Conservation (phyloP, 768 basidiomycete species). For the Leccinum obscurum region DNA sequence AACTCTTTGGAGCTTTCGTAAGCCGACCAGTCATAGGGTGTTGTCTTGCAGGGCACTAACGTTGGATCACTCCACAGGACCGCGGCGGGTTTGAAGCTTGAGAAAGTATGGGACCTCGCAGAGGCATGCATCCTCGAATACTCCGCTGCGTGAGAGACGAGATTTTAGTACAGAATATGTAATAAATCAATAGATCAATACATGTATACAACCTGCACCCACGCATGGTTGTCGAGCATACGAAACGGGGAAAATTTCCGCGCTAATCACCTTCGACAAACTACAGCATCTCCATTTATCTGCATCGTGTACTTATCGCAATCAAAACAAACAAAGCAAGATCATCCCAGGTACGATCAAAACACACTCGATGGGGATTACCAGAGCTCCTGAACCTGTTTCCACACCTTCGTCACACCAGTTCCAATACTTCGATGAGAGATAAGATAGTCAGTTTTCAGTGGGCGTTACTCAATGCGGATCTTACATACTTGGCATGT, state of each 20-base stretch:
- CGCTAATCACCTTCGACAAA: background rate
- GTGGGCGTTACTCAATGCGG: background rate
- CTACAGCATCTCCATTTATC: background rate
- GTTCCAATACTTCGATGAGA: conserved; percentile 59
- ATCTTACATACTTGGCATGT: conserved; percentile 56
- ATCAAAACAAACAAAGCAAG: background rate
- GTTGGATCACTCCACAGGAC: conserved; percentile 9
- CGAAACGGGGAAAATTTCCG: background rate
- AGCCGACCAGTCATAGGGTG: background rate
- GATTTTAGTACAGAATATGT: background rate
- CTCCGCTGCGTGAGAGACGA: conserved; percentile 18
- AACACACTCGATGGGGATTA: background rate
- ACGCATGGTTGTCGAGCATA: conserved; percentile 8
- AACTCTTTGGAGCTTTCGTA: conserved; percentile 32
- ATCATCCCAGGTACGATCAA: conserved; percentile 2
- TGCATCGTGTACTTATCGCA: conserved; percentile 1
- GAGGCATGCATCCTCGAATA: conserved; percentile 29
- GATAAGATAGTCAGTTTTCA: conserved; percentile 1
- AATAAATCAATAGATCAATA: background rate
- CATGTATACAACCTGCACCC: conserved; percentile 11
- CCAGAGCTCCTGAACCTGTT: conserved; percentile 42
- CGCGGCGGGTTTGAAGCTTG: conserved; percentile 29
- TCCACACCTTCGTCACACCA: conserved; percentile 76
- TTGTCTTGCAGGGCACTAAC: conserved; percentile 5
- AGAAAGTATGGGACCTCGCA: conserved; percentile 33